Evolutionary conservation across 306 rosid species (phyloP), one percentile per base, ranked within the genome.

Genomic region (Vachellia collinsii): DNA sequence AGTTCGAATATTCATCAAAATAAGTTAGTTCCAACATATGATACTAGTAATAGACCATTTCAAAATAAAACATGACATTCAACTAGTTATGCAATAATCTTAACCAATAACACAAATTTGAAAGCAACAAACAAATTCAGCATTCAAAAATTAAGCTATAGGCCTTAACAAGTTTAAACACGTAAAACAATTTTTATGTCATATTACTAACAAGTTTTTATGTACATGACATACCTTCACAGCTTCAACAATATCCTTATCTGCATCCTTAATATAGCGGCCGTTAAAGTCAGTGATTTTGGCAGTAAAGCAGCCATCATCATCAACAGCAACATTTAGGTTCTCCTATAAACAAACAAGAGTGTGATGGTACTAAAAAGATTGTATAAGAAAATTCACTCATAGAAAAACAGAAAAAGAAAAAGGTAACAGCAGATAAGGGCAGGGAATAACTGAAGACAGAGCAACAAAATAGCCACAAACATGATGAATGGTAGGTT

Each of bases 281-380:
- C 94, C 97, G 68, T 89, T 88, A 80, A 93, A 93, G 59, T 95
- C 92, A 0, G 90, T 81, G 84, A 93, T 82, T 86, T 86, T 93
- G 63, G 84, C 84, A 0, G 90, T 95, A 84, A 95, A 95, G 90
- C 94, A 90, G 74, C 99, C 99, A 91, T 95, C 98, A 66, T 95
- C 99, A 72, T 95, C 99, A 74, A 95, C 98, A 62, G 98, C 98
- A 65, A 95, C 98, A 75, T 86, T 86, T 82, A 95, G 75, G 65
- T 85, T 88, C 83, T 95, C 98, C 98, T 93, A 79, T 84, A 91
- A 48, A 53, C 72, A 71, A 79, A 61, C 29, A 82, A 6, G 25
- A 74, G 25, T 56, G 63, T 71, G 70, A 36, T 23, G 13, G 29
- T 10, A 75, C 53, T 17, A 42, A 14, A 53, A 72, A 80, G 76